Evolutionary conservation across 768 basidiomycete genomes (phyloP), one percentile per base, ranked within the genome.

Genomic region (Termitomyces sp.): DNA sequence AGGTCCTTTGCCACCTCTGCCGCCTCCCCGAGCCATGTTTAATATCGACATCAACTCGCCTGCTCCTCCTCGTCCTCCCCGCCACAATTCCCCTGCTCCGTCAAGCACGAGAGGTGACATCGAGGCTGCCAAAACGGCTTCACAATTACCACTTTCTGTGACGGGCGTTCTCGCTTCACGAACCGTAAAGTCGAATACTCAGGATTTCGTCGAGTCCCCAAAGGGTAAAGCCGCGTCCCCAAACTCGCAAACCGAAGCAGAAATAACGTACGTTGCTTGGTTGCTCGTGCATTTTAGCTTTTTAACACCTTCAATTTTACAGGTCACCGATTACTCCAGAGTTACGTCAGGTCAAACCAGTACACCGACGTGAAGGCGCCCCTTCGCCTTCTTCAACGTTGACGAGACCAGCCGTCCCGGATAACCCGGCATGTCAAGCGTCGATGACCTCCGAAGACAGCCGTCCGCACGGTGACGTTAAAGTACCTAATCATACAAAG

Each of bases 351-450:
- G 60, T 56, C 46, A 70, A 68, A 61, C 65, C 74, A 23, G 59
- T 66, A 40, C 78, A 80, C 64, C 65, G 75, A 62, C 71, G 88
- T 42, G 87, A 91, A 74, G 86, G 84, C 53, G 89, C 87, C 6
- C 86, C 85, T 63, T 73, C 82, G 50, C 81, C 50, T 58, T 61
- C 63, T 58, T 60, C 64, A 21, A 66, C 67, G 43, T 64, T 66
- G 35, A 56, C 62, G 26, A 44, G 59, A 49, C 23, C 55, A 7
- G 57, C 60, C 45, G 54, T 55, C 35, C 50, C 56, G 53, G 59
- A 59, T 15, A 51, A 37, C 31, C 12, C 50, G 45, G 56, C 37
- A 49, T 59, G 47, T 54, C 64, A 40, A 53, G 40, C 48, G 38
- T 15, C 48, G 5, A 66, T 56, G 35, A 15, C 49, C 28, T 30